Conservation (phyloP, 371 early-diverging fungal species). For the Mucor racemosus region DNA sequence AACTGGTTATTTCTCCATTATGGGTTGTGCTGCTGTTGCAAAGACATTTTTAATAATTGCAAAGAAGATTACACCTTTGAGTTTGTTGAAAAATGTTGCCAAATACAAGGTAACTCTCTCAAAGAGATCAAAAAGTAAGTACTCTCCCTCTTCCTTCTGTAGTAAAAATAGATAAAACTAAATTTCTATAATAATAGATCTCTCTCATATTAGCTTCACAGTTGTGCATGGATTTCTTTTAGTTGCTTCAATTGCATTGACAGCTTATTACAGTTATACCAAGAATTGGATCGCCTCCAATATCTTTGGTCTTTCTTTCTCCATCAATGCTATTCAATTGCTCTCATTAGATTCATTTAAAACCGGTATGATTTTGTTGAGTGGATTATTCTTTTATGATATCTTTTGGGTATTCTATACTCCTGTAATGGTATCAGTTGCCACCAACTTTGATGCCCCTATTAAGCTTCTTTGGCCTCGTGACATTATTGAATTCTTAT, state of each 20-base stretch:
- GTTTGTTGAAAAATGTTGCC: constrained; percentile 58
- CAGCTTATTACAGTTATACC: constrained; percentile 77
- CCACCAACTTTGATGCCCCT: constrained; percentile 95
- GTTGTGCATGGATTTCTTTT: constrained; percentile 67
- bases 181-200: constrained; percentile 32
- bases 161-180: not conserved
- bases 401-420: constrained; percentile 99
- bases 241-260: constrained; percentile 64
- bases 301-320: constrained; percentile 86
- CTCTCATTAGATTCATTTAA: constrained; percentile 92
- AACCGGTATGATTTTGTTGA: constrained; percentile 92
- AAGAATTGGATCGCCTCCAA: constrained; percentile 96
- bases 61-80: constrained; percentile 53
- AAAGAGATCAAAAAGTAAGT: constrained; percentile 74
- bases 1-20: constrained; percentile 85
- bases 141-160: not conserved
- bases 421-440: constrained; percentile 98
- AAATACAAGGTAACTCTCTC: constrained; percentile 74
- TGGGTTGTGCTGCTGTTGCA: constrained; percentile 81
- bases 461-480: constrained; percentile 96
- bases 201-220: constrained; percentile 77
- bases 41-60: constrained; percentile 65
- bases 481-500: constrained; percentile 57
- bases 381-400: constrained; percentile 95
- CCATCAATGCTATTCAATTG: constrained; percentile 85